Evolutionary conservation across 2,329 filamentous ascomycete genomes (phyloP), one percentile per base, ranked within the genome.

Genomic region (Lasiodiplodia citricola): DNA sequence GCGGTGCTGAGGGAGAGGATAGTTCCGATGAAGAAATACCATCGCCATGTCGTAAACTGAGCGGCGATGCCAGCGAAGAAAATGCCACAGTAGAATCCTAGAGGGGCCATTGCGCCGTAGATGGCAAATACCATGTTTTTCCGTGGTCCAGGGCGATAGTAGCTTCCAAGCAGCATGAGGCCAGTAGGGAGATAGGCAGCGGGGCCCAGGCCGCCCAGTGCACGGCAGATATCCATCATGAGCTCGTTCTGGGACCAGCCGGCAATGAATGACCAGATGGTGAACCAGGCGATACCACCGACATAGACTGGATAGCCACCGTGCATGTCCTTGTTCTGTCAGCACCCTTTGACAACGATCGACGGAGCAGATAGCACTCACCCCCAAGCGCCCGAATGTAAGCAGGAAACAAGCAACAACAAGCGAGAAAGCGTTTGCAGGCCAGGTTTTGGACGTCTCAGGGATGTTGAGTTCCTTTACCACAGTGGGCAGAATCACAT

Each of bases 21-120:
- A 0, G 86, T 83, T 0, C 89, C 89, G 65, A 92, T 85, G 80
- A 85, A 92, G 75, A 92, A 92, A 75, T 90, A 92, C 87, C 88
- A 91, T 4, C 85, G 77, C 89, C 89, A 92, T 0, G 76, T 80
- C 0, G 87, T 78, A 68, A 85, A 87, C 69, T 86, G 78, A 3
- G 80, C 86, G 3, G 86, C 81, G 0, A 91, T 66, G 1, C 89
- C 90, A 0, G 88, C 89, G 64, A 91, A 83, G 74, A 91, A 87
- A 69, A 92, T 90, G 5, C 90, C 90, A 28, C 83, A 71, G 70
- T 86, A 89, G 77, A 89, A 89, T 0, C 87, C 87, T 5, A 87
- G 69, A 3, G 84, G 82, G 0, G 85, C 85, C 70, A 83, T 82
- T 5, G 86, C 85, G 16, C 87, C 87, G 75, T 81, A 81, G 37